Evolutionary conservation across 345 rosid genomes (phyloP), one percentile per base, ranked within the genome.

Genomic region (Eucalyptus marginata): DNA sequence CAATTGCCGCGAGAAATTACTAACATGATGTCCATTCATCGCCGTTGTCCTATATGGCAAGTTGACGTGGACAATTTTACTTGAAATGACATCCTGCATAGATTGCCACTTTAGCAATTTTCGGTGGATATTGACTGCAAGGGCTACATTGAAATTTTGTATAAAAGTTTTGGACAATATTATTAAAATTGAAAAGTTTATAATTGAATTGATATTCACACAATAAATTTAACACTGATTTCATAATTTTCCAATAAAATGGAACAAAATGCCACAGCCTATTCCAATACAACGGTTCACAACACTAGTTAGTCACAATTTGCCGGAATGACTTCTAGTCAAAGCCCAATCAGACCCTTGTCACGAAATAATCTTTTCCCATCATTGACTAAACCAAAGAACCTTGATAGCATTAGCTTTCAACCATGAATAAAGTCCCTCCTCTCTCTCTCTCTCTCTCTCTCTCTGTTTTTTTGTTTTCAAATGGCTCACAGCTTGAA

Each of bases 201-300:
- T 22, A 2, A 56, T 1, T 56, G 1, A 8, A 56, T 56, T 56
- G 29, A 0, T 0, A 59, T 59, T 5, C 7, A 2, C 2, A 25
- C 4, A 59, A 59, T 59, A 59, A 25, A 59, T 59, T 59, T 59
- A 5, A 13, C 1, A 27, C 1, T 5, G n/a, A 59, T 27, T 59
- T 27, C 7, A 13, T 11, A 25, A 59, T 59, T 1, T 59, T 59
- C 31, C n/a, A 3, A 11, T 59, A 2, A 11, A 59, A 25, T 59
- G 15, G 66, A 25, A 25, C 7, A 16, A 16, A 50, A 0, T 0
- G 0, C 3, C 68, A 62, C 68, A 59, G 12, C 31, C 8, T 62
- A 3, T 62, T 13, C 31, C 7, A 62, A 62, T 1, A 6, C 68
- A 62, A 27, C 4, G 3, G 8, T 0, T 3, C 8, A 2, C 4